phyloP scores from a whole-genome alignment of 306 rosid genomes.

The Quercus parvula region DNA sequence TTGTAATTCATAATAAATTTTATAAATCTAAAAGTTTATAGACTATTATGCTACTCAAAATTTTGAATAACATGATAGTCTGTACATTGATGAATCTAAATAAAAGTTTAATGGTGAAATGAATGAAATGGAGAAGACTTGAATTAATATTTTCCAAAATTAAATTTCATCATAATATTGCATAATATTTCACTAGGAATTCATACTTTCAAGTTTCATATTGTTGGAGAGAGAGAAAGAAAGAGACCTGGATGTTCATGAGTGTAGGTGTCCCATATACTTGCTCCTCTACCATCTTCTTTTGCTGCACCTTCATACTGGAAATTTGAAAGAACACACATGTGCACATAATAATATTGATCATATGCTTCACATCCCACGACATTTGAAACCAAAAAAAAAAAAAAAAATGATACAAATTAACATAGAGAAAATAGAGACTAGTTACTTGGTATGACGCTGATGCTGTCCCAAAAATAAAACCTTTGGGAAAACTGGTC shows the following conservation, averaged over 20 bases:
- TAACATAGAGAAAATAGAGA: no score
- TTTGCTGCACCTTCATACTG: background rate
- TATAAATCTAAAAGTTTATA: no score
- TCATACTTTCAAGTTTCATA: no score
- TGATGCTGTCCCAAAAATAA: background rate
- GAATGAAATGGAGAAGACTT: no score
- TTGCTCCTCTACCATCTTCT: background rate
- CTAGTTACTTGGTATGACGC: background rate
- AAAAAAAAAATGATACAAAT: background rate
- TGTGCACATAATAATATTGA: background rate
- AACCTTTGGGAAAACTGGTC: background rate
- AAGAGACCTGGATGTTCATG: background rate
- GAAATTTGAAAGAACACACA: background rate
- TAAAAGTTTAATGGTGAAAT: no score
- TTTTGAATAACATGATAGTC: no score
- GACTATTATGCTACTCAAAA: no score
- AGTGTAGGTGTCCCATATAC: background rate
- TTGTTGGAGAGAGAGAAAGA: background rate
- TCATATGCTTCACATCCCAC: background rate
- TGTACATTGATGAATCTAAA: no score
- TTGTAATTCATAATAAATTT: no score
- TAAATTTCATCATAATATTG: no score
- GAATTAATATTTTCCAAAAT: no score
- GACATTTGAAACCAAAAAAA: background rate
- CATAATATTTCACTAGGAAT: no score